Evolutionary conservation across 306 rosid species (phyloP), one percentile per base, ranked within the genome.

Genomic region (Glycine tomentella): DNA sequence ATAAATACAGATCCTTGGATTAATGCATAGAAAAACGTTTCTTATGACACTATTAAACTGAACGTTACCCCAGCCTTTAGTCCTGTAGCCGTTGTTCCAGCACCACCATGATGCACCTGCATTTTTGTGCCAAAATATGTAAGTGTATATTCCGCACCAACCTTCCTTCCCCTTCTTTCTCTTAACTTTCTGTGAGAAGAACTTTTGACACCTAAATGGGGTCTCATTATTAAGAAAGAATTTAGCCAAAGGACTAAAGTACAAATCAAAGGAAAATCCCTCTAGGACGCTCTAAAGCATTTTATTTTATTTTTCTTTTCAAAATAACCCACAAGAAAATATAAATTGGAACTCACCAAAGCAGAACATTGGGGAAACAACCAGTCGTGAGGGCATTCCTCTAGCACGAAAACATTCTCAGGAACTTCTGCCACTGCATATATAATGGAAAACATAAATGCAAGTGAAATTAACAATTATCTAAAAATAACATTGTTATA

Each of bases 61-160:
- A 68, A 68, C 3, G 73, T 81, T 94, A 94, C 97, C 97, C 93
- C 98, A 5, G 98, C 93, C 87, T 80, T 92, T 65, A 94, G 84
- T 84, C 95, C 98, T 46, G 98, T 87, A 77, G 95, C 95, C 3
- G 98, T 92, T 33, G 98, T 92, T 72, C 98, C 98, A 31, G 98
- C 95, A 80, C 98, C 98, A 34, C 98, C 98, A 71, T 94, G 98
- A 86, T 94, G 98, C 76, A 94, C 93, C 98, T 92, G 91, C 90
- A 88, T 61, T 44, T 84, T 76, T 75, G 69, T 7, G 13, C 56
- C 75, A 84, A 69, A 59, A 61, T 15, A 80, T 69, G 15, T 17
- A 34, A 77, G 52, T 36, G 63, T 17, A 67, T 36, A 53, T 42
- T 64, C 48, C 73, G 10, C 15, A 31, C 8, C 66, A 33, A 31